Percentiles rank a stretch among this genome's conserved stretches.
These are phyloP conservation scores for Blastobotrys ciferrii DNA, from an alignment of 1,139 yeast genomes.

Conservation along the genomic window DNA sequence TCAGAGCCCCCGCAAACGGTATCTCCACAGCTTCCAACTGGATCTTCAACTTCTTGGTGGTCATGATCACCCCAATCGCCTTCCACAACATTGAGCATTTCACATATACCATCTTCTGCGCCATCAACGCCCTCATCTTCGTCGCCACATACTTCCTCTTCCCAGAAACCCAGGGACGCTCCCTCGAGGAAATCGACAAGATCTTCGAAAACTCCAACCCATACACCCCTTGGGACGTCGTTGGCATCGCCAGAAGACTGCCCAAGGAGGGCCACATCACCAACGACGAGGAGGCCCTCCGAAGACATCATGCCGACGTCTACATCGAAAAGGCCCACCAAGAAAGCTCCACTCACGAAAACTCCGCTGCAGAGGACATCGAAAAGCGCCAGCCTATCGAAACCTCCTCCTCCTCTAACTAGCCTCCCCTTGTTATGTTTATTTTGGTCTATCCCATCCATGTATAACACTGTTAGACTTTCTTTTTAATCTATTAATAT, in stretches of 20 bases:
- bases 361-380: not conserved
- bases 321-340: not conserved
- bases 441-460: not conserved
- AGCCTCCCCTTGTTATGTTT: not conserved
- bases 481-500: not conserved
- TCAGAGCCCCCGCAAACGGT: constrained; percentile 52
- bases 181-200: constrained; percentile 24
- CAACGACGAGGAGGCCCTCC: constrained; percentile 8
- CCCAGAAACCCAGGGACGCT: constrained; percentile 22
- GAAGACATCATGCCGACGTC: not conserved
- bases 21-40: constrained; percentile 54
- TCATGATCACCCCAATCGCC: constrained; percentile 54
- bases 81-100: constrained; percentile 45
- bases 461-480: not conserved
- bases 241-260: constrained; percentile 27
- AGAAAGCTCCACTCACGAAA: too few relatives aligned
- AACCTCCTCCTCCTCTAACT: not conserved
- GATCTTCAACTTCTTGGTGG: constrained; percentile 52
- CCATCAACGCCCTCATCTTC: constrained; percentile 39
- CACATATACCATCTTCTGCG: constrained; percentile 42
- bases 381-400: not conserved
- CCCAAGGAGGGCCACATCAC: constrained; percentile 18
- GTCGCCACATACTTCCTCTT: constrained; percentile 22
- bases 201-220: constrained; percentile 32
- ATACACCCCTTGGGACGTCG: constrained; percentile 43